Base-by-base conservation (phyloP, 176 grass and related monocot species). In the Pharus latifolius region DNA sequence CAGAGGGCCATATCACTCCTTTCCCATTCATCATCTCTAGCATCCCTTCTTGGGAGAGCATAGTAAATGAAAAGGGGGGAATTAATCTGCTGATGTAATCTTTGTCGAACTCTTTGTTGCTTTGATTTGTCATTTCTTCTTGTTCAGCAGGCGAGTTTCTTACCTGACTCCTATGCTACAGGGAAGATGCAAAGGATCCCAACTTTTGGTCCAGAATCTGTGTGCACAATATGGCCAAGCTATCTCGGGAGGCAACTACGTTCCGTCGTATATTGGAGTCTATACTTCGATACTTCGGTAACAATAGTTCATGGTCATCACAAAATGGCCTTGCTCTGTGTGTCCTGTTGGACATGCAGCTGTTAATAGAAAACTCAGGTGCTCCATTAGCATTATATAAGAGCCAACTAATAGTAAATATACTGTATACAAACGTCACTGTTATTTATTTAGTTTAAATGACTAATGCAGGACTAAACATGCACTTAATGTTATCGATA, bases 201-300 rank as follows among this genome's bases (percentile, higher is more conserved):
- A 85, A 84, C 53, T 91, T 99, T 73, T 99, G 95, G 95, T 88
- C 95, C 62, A 99, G 89, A 80, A 71, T 94, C 45, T 94, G 87
- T 73, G 72, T 99, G 57, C 90, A 93, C 31, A 99, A 99, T 79
- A 94, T 94, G 95, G 90, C 95, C 24, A 94, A 81, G 67, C 76
- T 99, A 81, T 83, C 87, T 49, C 91, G 79, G 72, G 95, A 99
- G 65, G 87, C 90, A 14, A 99, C 95, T 33, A 99, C 90, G 22
- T 84, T 99, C 49, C 87, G 95, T 22, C 95, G 95, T 50, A 88
- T 88, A 27, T 88, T 99, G 76, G 95, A 99, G 82, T 93, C 79
- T 23, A 78, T 99, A 49, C 88, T 99, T 87, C 83, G 82, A 51
- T 86, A 93, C 72, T 93, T 99, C 49, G 90, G 88, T 76, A 87